phyloP scores from a whole-genome alignment of 352 stramenopile species.

The Pythium utonaiense region DNA sequence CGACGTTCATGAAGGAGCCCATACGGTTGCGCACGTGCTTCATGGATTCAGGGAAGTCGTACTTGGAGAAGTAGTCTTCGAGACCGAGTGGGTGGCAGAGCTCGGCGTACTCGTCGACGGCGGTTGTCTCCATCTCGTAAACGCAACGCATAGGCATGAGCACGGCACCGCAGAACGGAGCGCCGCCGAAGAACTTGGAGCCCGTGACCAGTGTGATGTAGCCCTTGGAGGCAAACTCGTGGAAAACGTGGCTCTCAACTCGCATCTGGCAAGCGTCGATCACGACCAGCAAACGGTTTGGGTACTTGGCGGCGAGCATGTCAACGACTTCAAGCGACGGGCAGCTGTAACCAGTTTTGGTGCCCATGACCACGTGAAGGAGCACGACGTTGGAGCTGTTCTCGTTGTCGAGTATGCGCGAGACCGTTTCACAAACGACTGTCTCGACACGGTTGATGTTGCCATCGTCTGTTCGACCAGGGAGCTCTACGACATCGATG shows the following conservation, averaged over 20 bases:
- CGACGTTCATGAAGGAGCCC: conserved; percentile 68
- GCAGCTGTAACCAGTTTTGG: conserved; percentile 83
- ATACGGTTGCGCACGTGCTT: conserved; percentile 51
- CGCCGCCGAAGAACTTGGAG: conserved; percentile 87
- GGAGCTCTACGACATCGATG: conserved; percentile 62
- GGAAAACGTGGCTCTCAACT: conserved; percentile 52
- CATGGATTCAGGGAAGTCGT: conserved; percentile 72
- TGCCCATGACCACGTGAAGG: conserved; percentile 80
- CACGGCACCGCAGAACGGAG: conserved; percentile 83
- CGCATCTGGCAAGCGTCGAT: conserved; percentile 88
- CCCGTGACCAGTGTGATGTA: conserved; percentile 81
- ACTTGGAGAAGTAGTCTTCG: conserved; percentile 81
- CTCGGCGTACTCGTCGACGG: conserved; percentile 51
- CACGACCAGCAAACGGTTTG: conserved; percentile 74
- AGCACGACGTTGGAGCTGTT: conserved; percentile 62
- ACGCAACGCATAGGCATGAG: conserved; percentile 75
- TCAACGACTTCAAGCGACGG: conserved; percentile 68
- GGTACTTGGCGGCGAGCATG: conserved; percentile 46
- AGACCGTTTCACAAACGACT: conserved; percentile 39
- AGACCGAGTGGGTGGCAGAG: conserved; percentile 65
- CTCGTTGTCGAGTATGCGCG: conserved; percentile 37
- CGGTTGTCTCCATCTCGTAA: conserved; percentile 73
- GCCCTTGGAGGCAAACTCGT: conserved; percentile 54
- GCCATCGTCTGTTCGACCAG: conserved; percentile 51
- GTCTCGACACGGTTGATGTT: conserved; percentile 48